Evolutionary conservation across 257 asterid species (phyloP).

Genomic region (Asclepias syriaca): DNA sequence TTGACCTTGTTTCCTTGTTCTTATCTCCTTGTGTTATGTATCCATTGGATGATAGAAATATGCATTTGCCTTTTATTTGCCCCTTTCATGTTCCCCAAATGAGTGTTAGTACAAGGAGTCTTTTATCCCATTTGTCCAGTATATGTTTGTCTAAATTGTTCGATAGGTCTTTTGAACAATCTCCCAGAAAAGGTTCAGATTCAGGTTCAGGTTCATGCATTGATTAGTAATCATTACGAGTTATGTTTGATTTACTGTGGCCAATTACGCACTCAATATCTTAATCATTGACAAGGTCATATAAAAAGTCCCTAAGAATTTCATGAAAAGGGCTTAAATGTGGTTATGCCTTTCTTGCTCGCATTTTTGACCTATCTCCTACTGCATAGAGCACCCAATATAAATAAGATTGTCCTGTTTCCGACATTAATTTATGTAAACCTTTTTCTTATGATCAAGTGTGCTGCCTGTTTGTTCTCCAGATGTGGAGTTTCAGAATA

Average conservation of each 20-base stretch:
- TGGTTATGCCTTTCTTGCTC: background rate
- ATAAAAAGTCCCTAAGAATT: background rate
- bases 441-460: background rate
- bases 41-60: background rate
- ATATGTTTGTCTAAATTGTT: background rate
- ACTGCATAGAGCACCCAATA: background rate
- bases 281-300: background rate
- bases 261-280: background rate
- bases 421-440: background rate
- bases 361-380: background rate
- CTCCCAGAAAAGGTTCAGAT: no score
- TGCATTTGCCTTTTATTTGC: background rate
- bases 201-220: background rate
- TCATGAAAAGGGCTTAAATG: background rate
- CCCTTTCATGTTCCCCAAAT: background rate
- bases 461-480: slow-evolving; percentile 5
- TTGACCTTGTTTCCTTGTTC: background rate
- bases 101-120: background rate
- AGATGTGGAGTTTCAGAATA: slow-evolving; percentile 88
- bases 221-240: background rate
- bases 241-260: background rate
- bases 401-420: background rate
- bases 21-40: background rate
- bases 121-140: background rate
- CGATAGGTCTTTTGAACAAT: background rate